Evolutionary conservation across 345 rosid genomes (phyloP).

Genomic region (Salix caprea): DNA sequence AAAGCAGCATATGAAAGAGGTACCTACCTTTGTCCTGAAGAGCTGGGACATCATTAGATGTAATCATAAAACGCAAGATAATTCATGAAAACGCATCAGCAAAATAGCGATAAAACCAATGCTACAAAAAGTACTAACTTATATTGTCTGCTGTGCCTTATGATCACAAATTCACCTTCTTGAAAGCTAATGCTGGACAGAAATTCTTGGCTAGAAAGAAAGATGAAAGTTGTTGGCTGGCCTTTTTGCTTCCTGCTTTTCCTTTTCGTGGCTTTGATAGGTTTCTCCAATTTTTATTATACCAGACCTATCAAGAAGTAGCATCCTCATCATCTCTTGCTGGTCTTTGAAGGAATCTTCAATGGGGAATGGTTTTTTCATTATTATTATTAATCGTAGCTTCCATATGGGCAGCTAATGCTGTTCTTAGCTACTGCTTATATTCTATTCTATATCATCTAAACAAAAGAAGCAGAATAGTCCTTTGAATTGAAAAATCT

Average conservation of each 20-base stretch:
- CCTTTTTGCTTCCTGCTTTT: not conserved
- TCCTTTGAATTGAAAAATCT: constrained; percentile 10
- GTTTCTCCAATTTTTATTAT: not conserved
- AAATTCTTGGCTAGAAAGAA: not conserved
- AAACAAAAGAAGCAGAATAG: not conserved
- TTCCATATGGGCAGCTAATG: constrained; percentile 18
- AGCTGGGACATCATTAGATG: not conserved
- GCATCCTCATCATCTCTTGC: constrained; percentile 18
- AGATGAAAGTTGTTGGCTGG: not conserved
- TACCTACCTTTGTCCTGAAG: not conserved
- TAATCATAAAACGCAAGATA: not conserved
- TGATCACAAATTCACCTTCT: constrained; percentile 1
- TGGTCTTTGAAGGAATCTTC: constrained; percentile 31
- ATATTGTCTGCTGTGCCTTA: constrained; percentile 3
- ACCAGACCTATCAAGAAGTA: constrained; percentile 10
- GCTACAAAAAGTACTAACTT: not conserved
- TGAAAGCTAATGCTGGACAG: not conserved
- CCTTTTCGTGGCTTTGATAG: not conserved
- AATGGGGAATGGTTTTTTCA: constrained; percentile 13
- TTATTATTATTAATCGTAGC: not conserved
- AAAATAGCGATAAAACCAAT: not conserved
- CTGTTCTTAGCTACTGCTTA: constrained; percentile 14
- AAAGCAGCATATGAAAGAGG: too few relatives aligned
- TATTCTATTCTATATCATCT: constrained; percentile 13
- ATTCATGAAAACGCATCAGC: not conserved